These are phyloP conservation scores for Sergeia podlipaevii DNA, from an alignment of 208 protist species.

Conservation along the genomic window DNA sequence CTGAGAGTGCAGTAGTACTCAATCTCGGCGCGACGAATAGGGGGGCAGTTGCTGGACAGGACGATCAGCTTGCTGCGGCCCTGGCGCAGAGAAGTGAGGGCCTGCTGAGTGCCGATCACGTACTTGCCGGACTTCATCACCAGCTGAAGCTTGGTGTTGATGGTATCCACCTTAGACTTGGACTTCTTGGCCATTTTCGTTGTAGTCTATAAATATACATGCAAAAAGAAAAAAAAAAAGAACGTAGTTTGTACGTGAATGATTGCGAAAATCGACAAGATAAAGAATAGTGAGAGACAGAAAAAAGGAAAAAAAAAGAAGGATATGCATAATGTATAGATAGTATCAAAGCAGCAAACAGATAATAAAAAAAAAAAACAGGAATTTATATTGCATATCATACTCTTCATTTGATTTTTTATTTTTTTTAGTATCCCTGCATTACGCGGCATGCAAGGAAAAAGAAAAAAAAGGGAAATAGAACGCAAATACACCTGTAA, in stretches of 20 bases:
- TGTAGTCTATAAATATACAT: no score
- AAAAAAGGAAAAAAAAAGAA: constrained; percentile 19
- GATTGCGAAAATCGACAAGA: no score
- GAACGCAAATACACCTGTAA: constrained; percentile 5
- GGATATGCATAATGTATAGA: not conserved
- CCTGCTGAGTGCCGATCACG: constrained; percentile 96
- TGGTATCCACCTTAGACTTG: constrained; percentile 97
- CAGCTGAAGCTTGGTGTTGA: constrained; percentile 99
- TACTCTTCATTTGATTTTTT: constrained; percentile 6
- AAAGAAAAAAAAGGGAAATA: constrained; percentile 11
- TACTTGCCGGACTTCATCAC: constrained; percentile 99
- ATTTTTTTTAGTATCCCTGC: not conserved
- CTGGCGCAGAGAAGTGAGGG: constrained; percentile 96
- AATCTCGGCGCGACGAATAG: constrained; percentile 98
- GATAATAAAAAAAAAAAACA: not conserved
- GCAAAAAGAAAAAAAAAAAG: no score
- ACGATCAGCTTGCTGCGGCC: constrained; percentile 98
- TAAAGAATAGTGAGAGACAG: no score
- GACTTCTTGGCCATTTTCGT: constrained; percentile 89
- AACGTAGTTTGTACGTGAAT: no score
- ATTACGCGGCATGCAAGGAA: no score
- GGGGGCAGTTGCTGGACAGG: constrained; percentile 98
- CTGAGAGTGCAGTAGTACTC: constrained; percentile 99
- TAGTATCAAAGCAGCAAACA: constrained; percentile 1
- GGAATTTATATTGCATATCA: constrained; percentile 3